Base-by-base conservation (phyloP, 768 basidiomycete genomes). In the Myochromella boudieri region DNA sequence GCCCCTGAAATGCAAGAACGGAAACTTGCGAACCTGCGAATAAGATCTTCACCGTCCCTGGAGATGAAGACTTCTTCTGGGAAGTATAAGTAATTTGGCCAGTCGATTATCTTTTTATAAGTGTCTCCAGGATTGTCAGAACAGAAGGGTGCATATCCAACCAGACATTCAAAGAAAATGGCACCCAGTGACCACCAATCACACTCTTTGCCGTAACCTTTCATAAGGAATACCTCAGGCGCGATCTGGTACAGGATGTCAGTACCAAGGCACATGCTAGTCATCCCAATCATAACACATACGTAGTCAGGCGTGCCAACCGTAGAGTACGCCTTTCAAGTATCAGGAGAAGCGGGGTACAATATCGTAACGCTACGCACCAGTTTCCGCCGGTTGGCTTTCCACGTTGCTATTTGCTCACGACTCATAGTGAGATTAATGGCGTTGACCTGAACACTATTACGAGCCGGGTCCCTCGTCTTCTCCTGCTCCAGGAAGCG, bases 101-200 rank as follows among this genome's bases (percentile, higher is more conserved):
- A 99, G 48, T 95, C 90, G 51, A 97, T 86, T 60, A 99, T 98
- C 73, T 98, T 98, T 63, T 93, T 87, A 74, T 99, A 99, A 14
- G 95, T 97, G 63, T 99, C 95, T 55, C 88, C 90, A 12, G 95
- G 95, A 60, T 92, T 93, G 62, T 97, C 94, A 3, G 93, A 84
- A 68, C 95, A 99, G 79, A 97, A 97, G 4, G 95, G 95, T 12
- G 95, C 94, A 64, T 95, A 98, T 51, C 95, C 95, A 53, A 97
- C 93, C 27, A 99, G 75, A 68, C 95, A 98, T 68, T 99, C 95
- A 63, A 95, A 99, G 84, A 95, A 97, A 66, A 99, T 98, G 4
- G 95, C 95, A 10, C 95, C 95, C 45, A 99, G 71, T 28, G 95
- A 97, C 95, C 95, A 99, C 95, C 95, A 99, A 68, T 99, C 95